phyloP scores from a whole-genome alignment of 2,329 filamentous ascomycete genomes.

The Aspergillus aculeatinus region DNA sequence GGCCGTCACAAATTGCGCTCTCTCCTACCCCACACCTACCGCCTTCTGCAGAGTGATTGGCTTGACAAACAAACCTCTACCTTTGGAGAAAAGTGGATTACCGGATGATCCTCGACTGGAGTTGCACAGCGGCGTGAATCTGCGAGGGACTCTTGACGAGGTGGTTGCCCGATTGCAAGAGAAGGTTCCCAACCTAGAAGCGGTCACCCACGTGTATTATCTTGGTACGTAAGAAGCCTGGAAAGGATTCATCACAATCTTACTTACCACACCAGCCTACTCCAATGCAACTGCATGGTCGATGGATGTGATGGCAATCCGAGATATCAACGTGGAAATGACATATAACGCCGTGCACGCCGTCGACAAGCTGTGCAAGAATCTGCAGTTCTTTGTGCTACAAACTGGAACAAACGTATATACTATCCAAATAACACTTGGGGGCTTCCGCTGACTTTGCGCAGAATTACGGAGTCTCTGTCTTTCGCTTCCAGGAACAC shows the following conservation, averaged over 20 bases:
- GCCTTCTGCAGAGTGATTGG: slow-evolving; percentile 30
- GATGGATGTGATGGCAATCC: slow-evolving; percentile 35
- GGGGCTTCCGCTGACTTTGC: slow-evolving; percentile 21
- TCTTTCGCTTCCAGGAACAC: slow-evolving; percentile 26
- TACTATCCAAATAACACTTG: not conserved
- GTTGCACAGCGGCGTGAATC: slow-evolving; percentile 23
- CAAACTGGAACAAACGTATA: slow-evolving; percentile 45
- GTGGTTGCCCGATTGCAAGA: slow-evolving; percentile 35
- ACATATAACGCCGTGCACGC: slow-evolving; percentile 41
- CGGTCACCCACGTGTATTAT: slow-evolving; percentile 48
- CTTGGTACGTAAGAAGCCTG: slow-evolving; percentile 28
- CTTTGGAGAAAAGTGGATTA: slow-evolving; percentile 16
- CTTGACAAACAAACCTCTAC: slow-evolving; percentile 24
- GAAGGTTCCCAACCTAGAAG: slow-evolving; percentile 37
- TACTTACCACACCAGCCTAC: slow-evolving; percentile 16
- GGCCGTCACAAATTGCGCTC: slow-evolving; percentile 26
- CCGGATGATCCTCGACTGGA: slow-evolving; percentile 21
- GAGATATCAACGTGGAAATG: slow-evolving; percentile 42
- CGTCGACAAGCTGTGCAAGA: slow-evolving; percentile 38
- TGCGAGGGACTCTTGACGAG: slow-evolving; percentile 29
- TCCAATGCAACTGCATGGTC: slow-evolving; percentile 34
- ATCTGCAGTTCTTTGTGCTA: slow-evolving; percentile 43
- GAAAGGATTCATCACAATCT: not conserved
- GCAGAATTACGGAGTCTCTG: slow-evolving; percentile 29
- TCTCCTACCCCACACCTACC: slow-evolving; percentile 27